Conservation (phyloP, 371 early-diverging fungal species). For the Actinomortierella ambigua region DNA sequence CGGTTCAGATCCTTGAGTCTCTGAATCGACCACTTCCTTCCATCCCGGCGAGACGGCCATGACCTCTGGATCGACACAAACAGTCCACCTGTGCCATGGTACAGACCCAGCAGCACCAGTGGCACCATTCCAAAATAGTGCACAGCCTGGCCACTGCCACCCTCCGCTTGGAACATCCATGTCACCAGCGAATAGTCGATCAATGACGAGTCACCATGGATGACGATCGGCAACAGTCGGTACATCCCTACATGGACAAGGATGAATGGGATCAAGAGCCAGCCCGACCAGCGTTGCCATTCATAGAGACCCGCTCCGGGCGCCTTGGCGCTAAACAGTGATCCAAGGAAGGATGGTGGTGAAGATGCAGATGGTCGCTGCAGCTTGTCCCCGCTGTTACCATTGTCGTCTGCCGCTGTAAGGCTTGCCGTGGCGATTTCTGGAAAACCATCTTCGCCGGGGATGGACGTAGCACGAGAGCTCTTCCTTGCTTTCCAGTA, state of each 20-base stretch:
- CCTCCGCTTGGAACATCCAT: slow-evolving; percentile 12
- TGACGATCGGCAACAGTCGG: slow-evolving; percentile 15
- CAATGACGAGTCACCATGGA: slow-evolving; percentile 33
- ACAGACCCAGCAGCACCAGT: slow-evolving; percentile 17
- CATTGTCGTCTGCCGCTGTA: no score
- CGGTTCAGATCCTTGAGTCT: slow-evolving; percentile 13
- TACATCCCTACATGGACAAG: slow-evolving; percentile 16
- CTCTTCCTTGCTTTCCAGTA: slow-evolving; percentile 23
- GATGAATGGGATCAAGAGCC: slow-evolving; percentile 25
- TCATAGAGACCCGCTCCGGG: no score
- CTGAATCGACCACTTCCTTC: not conserved
- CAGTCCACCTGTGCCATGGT: slow-evolving; percentile 25
- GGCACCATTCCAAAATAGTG: slow-evolving; percentile 11
- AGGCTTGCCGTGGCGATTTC: no score
- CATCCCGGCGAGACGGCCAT: slow-evolving; percentile 12
- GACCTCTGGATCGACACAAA: slow-evolving; percentile 20
- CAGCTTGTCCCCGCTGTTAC: no score
- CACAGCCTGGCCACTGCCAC: not conserved
- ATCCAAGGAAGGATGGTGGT: no score
- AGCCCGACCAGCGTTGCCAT: slow-evolving; percentile 9
- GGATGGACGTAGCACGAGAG: no score
- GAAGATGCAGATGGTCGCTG: no score
- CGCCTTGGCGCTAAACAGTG: no score
- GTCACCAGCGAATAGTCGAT: slow-evolving; percentile 34
- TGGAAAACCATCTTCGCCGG: no score